These are phyloP conservation scores for Infundibulicybe gibba DNA, from an alignment of 768 basidiomycete genomes.

Conservation along the genomic window DNA sequence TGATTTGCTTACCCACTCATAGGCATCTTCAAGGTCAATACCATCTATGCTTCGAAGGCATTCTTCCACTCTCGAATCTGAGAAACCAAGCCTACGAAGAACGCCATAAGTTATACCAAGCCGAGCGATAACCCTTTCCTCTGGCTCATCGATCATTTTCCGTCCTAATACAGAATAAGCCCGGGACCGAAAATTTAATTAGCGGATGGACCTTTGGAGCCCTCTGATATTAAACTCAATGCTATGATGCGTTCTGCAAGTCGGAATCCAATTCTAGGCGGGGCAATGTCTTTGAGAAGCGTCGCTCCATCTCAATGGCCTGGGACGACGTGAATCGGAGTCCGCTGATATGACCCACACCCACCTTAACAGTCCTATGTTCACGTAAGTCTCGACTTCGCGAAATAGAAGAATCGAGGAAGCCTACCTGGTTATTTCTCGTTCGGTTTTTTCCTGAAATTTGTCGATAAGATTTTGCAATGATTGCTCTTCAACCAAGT, in stretches of 20 bases:
- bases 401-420: not conserved
- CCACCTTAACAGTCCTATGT: slow-evolving; percentile 32
- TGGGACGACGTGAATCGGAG: slow-evolving; percentile 20
- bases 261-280: slow-evolving; percentile 54
- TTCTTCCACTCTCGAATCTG: slow-evolving; percentile 61
- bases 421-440: slow-evolving; percentile 69
- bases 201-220: slow-evolving; percentile 19
- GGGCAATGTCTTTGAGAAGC: slow-evolving; percentile 62
- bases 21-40: slow-evolving; percentile 81
- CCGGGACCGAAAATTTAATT: not conserved
- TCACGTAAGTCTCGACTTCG: not conserved
- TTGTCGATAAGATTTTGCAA: slow-evolving; percentile 77
- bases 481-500: slow-evolving; percentile 46
- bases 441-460: slow-evolving; percentile 84
- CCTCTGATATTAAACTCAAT: slow-evolving; percentile 36
- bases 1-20: slow-evolving; percentile 73
- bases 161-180: slow-evolving; percentile 17
- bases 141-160: slow-evolving; percentile 46
- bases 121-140: slow-evolving; percentile 68
- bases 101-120: slow-evolving; percentile 82
- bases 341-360: not conserved
- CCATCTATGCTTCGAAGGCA: slow-evolving; percentile 65
- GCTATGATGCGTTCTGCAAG: slow-evolving; percentile 59
- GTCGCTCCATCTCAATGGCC: slow-evolving; percentile 81
- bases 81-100: slow-evolving; percentile 73